A percentile compares a stretch with the other conserved stretches of the same genome.
Evolutionary conservation across 2,329 filamentous ascomycete genomes (phyloP).

Genomic region (Tolypocladium tropicale): DNA sequence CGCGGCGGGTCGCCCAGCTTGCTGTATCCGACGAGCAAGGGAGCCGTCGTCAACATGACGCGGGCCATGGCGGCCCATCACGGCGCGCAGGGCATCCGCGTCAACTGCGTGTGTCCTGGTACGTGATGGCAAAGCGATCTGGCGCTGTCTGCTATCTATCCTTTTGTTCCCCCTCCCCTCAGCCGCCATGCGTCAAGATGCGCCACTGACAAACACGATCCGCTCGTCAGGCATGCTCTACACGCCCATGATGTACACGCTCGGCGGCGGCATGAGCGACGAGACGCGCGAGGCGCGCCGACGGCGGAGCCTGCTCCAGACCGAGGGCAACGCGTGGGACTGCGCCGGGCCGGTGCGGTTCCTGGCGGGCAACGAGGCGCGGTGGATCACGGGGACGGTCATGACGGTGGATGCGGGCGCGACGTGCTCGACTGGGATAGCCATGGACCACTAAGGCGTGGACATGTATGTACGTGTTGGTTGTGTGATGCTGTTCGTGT

Average conservation of each 20-base stretch:
- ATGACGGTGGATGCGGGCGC: conserved; percentile 31
- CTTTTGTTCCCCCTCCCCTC: no score
- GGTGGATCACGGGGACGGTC: conserved; percentile 32
- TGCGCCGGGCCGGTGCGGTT: conserved; percentile 28
- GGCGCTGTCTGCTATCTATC: no score
- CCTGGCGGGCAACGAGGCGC: conserved; percentile 26
- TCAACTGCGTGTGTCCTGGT: conserved; percentile 40
- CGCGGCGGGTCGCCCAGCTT: conserved; percentile 34
- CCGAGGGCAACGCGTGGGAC: conserved; percentile 34
- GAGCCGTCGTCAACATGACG: conserved; percentile 40
- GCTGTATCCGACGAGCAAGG: conserved; percentile 36
- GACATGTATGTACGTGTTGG: no score
- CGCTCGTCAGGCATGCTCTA: conserved; percentile 26
- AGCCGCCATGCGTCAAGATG: no score
- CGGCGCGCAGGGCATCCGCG: conserved; percentile 31
- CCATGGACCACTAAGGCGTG: not conserved
- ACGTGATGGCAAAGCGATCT: no score
- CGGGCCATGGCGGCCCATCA: conserved; percentile 41
- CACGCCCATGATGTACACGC: conserved; percentile 33
- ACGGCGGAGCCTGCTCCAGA: conserved; percentile 26
- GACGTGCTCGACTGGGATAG: conserved; percentile 13
- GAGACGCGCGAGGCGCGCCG: conserved; percentile 26
- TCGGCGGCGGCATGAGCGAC: conserved; percentile 24
- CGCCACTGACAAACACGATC: conserved; percentile 1
- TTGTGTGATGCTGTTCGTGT: no score